A percentile compares a stretch with the other conserved stretches of the same genome.
phyloP scores from a whole-genome alignment of 345 rosid genomes.

The Citrus reticulata region DNA sequence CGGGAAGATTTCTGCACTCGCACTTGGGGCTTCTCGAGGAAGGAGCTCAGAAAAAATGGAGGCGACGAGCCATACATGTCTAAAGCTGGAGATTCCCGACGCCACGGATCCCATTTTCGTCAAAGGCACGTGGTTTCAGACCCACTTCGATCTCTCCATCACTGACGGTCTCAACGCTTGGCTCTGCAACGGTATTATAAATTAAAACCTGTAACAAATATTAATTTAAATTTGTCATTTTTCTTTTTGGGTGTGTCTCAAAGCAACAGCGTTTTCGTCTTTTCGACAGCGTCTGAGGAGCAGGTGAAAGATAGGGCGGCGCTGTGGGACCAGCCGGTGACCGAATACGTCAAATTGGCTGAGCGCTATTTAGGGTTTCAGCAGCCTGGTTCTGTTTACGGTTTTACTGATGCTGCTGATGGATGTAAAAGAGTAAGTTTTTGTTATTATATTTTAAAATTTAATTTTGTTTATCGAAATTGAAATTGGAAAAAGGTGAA shows the following conservation, averaged over 20 bases:
- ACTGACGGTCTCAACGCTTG: conserved; percentile 74
- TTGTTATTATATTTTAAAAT: background rate
- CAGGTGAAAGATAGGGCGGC: conserved; percentile 75
- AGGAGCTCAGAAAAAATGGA: conserved; percentile 20
- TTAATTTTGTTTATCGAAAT: background rate
- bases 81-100: conserved; percentile 46
- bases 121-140: conserved; percentile 62
- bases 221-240: background rate
- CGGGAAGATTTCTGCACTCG: conserved; percentile 9
- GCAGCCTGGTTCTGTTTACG: conserved; percentile 59
- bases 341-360: conserved; percentile 64
- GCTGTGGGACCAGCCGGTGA: conserved; percentile 80
- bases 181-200: conserved; percentile 57
- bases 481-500: background rate
- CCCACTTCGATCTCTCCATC: conserved; percentile 69
- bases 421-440: conserved; percentile 62
- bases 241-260: too few species aligned
- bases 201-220: background rate
- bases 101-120: conserved; percentile 50
- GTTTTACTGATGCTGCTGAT: conserved; percentile 66
- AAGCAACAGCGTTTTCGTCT: background rate
- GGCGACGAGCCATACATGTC: conserved; percentile 58
- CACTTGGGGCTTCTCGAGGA: conserved; percentile 1
- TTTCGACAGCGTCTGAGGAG: conserved; percentile 55
- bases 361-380: conserved; percentile 84